Evolutionary conservation across 306 rosid species (phyloP).

Genomic region (Quercus wislizeni): DNA sequence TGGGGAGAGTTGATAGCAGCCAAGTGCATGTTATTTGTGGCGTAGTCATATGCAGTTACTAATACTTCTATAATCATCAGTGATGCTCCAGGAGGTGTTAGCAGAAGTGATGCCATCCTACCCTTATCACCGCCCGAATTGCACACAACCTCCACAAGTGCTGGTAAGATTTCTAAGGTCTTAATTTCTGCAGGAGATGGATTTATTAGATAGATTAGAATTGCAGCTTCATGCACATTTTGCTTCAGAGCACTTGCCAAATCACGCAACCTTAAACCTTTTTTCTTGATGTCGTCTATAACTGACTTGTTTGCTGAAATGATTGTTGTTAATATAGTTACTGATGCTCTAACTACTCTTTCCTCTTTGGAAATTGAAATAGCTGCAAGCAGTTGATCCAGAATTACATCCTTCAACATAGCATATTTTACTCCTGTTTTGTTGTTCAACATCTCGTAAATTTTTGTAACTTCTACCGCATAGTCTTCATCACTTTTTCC

Average conservation of each 20-base stretch:
- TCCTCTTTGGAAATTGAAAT: slow-evolving; percentile 75
- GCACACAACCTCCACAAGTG: slow-evolving; percentile 64
- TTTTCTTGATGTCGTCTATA: slow-evolving; percentile 67
- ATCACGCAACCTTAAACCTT: slow-evolving; percentile 66
- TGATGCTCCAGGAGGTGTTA: slow-evolving; percentile 74
- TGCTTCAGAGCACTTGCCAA: slow-evolving; percentile 74
- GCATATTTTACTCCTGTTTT: slow-evolving; percentile 44
- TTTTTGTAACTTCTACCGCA: slow-evolving; percentile 52
- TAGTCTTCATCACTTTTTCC: slow-evolving; percentile 54
- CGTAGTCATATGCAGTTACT: slow-evolving; percentile 66
- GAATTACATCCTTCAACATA: slow-evolving; percentile 65
- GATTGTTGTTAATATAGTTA: slow-evolving; percentile 56
- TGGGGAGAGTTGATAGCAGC: slow-evolving; percentile 69
- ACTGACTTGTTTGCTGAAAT: slow-evolving; percentile 62
- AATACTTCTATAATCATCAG: slow-evolving; percentile 72
- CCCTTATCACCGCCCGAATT: slow-evolving; percentile 40
- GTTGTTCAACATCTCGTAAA: slow-evolving; percentile 47
- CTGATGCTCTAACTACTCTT: slow-evolving; percentile 62
- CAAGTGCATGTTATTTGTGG: slow-evolving; percentile 68
- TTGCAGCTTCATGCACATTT: slow-evolving; percentile 76
- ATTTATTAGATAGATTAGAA: slow-evolving; percentile 64
- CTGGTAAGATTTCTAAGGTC: slow-evolving; percentile 63
- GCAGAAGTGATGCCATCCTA: slow-evolving; percentile 43
- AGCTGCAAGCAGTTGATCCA: slow-evolving; percentile 58
- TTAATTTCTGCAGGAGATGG: slow-evolving; percentile 73